These are phyloP conservation scores for Albizia julibrissin DNA, from an alignment of 306 rosid species.

Conservation along the genomic window DNA sequence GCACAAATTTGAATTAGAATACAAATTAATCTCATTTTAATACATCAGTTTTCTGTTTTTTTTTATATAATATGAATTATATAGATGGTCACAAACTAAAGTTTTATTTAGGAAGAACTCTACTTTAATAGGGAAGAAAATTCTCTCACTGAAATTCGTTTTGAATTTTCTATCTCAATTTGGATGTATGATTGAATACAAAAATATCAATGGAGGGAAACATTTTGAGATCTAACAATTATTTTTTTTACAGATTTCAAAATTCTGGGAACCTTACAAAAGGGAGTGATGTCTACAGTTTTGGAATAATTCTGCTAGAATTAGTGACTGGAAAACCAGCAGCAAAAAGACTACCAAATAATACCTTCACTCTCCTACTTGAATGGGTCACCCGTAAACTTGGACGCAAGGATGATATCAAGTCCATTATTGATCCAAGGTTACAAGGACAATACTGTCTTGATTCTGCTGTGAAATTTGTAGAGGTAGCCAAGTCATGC, in stretches of 20 bases:
- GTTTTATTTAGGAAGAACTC: neutral
- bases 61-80: neutral
- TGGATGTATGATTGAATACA: neutral
- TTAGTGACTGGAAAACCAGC: constrained; percentile 35
- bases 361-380: constrained; percentile 21
- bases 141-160: neutral
- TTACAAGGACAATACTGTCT: constrained; percentile 24
- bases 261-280: constrained; percentile 19
- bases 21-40: neutral
- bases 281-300: constrained; percentile 39
- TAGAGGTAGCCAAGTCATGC: constrained; percentile 36
- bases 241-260: constrained; percentile 1
- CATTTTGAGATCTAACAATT: neutral
- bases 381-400: constrained; percentile 30
- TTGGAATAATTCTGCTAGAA: constrained; percentile 46
- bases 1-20: neutral
- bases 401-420: constrained; percentile 33
- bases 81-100: neutral
- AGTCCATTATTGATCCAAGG: constrained; percentile 30
- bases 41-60: neutral
- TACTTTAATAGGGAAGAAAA: neutral
- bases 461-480: constrained; percentile 33
- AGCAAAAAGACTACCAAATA: neutral
- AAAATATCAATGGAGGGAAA: neutral
- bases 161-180: neutral